Percentiles rank a stretch among this genome's conserved stretches.
phyloP scores from a whole-genome alignment of 108 stramenopile genomes.

The Tribonema minus region DNA sequence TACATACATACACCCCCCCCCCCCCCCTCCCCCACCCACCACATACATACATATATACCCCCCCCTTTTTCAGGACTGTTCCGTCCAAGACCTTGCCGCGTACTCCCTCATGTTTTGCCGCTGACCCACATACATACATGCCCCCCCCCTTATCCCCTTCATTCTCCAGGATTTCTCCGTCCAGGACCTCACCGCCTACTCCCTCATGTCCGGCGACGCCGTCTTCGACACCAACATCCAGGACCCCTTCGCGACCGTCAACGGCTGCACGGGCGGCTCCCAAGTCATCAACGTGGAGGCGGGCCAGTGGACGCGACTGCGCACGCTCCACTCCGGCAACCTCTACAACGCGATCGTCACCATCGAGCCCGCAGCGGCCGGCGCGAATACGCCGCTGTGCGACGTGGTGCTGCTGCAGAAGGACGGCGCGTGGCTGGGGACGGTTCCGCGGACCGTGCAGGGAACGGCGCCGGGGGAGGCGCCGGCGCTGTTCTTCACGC shows the following conservation, averaged over 20 bases:
- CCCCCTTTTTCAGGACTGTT: no score
- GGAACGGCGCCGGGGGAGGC: no score
- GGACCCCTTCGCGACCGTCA: constrained; percentile 5
- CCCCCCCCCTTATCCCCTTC: no score
- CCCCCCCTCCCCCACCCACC: no score
- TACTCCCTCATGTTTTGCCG: no score
- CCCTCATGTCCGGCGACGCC: neutral
- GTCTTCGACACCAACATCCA: neutral
- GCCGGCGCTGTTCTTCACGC: neutral
- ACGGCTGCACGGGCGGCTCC: constrained; percentile 3
- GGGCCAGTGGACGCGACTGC: constrained; percentile 28
- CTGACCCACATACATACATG: no score
- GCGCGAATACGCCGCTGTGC: no score
- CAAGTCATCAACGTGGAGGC: constrained; percentile 10
- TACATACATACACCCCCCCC: no score
- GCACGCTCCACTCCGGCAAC: constrained; percentile 10
- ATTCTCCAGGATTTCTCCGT: no score
- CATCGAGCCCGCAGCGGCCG: no score
- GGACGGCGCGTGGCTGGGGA: constrained; percentile 27
- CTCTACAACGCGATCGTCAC: neutral
- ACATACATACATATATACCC: no score
- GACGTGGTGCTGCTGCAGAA: constrained; percentile 14
- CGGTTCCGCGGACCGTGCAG: constrained; percentile 32
- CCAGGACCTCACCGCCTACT: neutral
- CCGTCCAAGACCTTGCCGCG: no score